phyloP scores from a whole-genome alignment of 2,329 filamentous ascomycete genomes.

The Cladophialophora immunda region DNA sequence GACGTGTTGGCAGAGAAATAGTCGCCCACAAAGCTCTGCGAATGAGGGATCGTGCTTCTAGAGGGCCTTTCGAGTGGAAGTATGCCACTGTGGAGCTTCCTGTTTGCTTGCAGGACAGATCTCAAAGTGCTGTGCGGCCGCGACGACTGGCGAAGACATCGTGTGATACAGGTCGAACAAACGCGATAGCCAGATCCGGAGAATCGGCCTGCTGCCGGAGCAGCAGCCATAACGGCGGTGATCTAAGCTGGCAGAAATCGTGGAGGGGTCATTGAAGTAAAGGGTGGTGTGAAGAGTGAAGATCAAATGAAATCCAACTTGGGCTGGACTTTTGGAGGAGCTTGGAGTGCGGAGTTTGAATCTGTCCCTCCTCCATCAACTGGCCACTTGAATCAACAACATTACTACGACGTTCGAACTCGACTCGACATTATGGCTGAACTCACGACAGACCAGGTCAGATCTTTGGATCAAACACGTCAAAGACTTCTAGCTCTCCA shows the following conservation, averaged over 20 bases:
- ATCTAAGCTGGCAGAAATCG: constrained; percentile 19
- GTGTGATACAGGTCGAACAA: constrained; percentile 33
- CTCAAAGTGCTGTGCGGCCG: constrained; percentile 25
- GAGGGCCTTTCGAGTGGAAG: constrained; percentile 16
- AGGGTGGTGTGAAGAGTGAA: constrained; percentile 7
- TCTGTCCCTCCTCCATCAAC: constrained; percentile 10
- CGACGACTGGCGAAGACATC: constrained; percentile 24
- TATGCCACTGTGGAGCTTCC: constrained; percentile 37
- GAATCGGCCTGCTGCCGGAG: constrained; percentile 34
- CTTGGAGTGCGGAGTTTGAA: background rate
- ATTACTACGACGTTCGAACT: background rate
- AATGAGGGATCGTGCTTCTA: constrained; percentile 22
- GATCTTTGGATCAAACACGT: constrained; percentile 74
- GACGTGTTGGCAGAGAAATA: constrained; percentile 43
- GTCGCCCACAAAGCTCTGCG: constrained; percentile 39
- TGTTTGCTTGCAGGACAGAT: constrained; percentile 33
- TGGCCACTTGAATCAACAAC: background rate
- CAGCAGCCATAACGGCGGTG: constrained; percentile 29
- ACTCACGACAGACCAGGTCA: constrained; percentile 56
- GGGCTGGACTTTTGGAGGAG: background rate
- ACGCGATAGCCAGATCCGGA: constrained; percentile 23
- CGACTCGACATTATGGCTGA: constrained; percentile 46
- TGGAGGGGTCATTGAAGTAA: constrained; percentile 13
- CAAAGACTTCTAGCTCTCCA: constrained; percentile 74
- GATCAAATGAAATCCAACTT: background rate